Base-by-base conservation (phyloP, 2,329 filamentous ascomycete genomes). In the Keithomyces neogunnii region DNA sequence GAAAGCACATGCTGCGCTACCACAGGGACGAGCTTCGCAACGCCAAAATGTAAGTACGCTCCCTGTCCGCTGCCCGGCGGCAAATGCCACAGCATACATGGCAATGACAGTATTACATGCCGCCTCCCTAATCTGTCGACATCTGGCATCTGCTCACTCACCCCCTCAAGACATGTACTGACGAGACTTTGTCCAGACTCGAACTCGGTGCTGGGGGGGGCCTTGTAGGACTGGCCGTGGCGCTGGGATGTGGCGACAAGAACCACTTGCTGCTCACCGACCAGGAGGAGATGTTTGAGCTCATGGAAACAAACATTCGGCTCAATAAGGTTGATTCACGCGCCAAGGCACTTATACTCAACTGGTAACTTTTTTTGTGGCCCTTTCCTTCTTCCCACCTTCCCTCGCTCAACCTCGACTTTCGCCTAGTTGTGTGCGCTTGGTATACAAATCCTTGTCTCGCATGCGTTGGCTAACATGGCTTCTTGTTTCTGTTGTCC, bases 201-300 rank as follows among this genome's bases (percentile, higher is more conserved):
- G 93, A 97, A 70, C 77, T 99, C 42, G 93, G 93, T 51, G 89
- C 92, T 53, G 93, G 93, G 53, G 89, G 91, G 51, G 93, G 93
- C 26, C 78, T 97, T 48, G 89, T 95, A 47, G 91, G 82, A 47
- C 72, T 86, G 53, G 80, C 77, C 10, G 74, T 84, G 33, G 81
- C 81, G 32, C 69, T 74, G 33, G 80, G 76, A 45, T 82, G 77
- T 66, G 65, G 73, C 49, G 67, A 82, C 49, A 72, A 60, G 51
- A 63, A 42, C 74, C 78, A n/a, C 67, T 51, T 96, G 53, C 78
- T 85, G 62, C 81, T 97, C 63, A 96, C 92, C 3, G 93, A 99
- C 70, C 90, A 95, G 71, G 65, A 80, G 55, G 82, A 88, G 55
- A 96, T 99, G 90, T 75, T 90, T 54, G 72, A 80, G 33, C 74